Evolutionary conservation across 371 early-diverging fungal species (phyloP), one percentile per base, ranked within the genome.

Genomic region (Chytridium lagenaria): DNA sequence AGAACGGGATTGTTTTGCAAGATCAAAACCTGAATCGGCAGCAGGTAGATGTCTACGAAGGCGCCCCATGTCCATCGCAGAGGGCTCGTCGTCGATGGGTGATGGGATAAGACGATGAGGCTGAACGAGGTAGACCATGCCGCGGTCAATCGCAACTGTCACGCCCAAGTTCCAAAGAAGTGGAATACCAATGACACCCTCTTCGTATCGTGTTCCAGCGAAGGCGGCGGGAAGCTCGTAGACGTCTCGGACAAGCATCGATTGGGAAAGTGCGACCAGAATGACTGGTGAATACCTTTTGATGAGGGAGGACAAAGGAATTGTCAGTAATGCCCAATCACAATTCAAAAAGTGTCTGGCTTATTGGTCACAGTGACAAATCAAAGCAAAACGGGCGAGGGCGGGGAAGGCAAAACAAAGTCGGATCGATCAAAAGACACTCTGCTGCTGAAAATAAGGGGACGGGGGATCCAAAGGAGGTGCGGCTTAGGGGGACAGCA

Each of bases 111-210:
- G 2, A 36, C 33, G 33, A 10, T 63, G 33, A 3, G 64, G 64
- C 5, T 34, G 3, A 12, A 73, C 61, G n/a, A 78, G 71, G 33
- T 73, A 75, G 5, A 78, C 68, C 59, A 70, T 73, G 22, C 79
- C 79, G n/a, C 76, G 64, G 55, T 78, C 79, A 40, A 73, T 68
- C 22, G 76, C 75, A 37, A 78, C 79, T 36, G 38, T 63, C 34
- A 78, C 66, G n/a, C 79, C 79, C 7, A 78, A 64, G 23, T 72
- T 30, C 19, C 63, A 49, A n/a, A 78, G 55, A 22, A 69, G 34
- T 30, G 30, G 40, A n/a, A 67, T 59, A 3, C 73, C 73, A 30
- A 78, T 52, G 51, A 78, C 61, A 39, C 79, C 79, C 28, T 75
- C 64, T 7, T 34, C 66, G 49, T 74, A 73, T 15, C 38, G 26